Percentiles rank a stretch among this genome's conserved stretches.
Evolutionary conservation across 169 alveolate species (phyloP).

Genomic region (Plasmodium gonderi): DNA sequence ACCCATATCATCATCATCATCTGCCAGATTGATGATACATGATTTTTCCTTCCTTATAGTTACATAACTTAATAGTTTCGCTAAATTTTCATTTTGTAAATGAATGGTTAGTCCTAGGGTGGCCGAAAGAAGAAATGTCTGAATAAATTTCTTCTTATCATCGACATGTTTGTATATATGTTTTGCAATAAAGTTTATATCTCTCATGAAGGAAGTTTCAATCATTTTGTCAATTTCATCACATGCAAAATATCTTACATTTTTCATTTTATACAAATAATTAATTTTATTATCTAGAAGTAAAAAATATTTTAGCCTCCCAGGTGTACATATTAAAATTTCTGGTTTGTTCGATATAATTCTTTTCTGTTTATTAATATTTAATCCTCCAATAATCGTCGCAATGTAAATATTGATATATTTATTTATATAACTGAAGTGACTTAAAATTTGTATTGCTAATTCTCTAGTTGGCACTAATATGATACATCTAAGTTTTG

Average conservation of each 20-base stretch:
- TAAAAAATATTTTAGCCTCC: slow-evolving; percentile 77
- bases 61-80: slow-evolving; percentile 39
- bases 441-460: slow-evolving; percentile 79
- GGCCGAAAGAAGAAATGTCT: slow-evolving; percentile 68
- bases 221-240: slow-evolving; percentile 74
- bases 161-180: slow-evolving; percentile 51
- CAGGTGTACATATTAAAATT: slow-evolving; percentile 84
- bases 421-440: slow-evolving; percentile 46
- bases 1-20: not conserved
- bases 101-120: slow-evolving; percentile 53
- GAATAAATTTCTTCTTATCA: slow-evolving; percentile 40
- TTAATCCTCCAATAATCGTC: slow-evolving; percentile 62
- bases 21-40: slow-evolving; percentile 9
- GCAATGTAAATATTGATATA: slow-evolving; percentile 59
- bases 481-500: slow-evolving; percentile 77
- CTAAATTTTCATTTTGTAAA: slow-evolving; percentile 47
- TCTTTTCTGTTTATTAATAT: slow-evolving; percentile 55
- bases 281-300: slow-evolving; percentile 43
- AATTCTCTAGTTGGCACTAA: slow-evolving; percentile 86
- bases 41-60: slow-evolving; percentile 57
- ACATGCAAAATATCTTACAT: slow-evolving; percentile 69
- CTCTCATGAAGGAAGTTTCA: slow-evolving; percentile 64
- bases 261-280: slow-evolving; percentile 41
- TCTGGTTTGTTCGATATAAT: slow-evolving; percentile 76
- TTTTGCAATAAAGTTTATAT: slow-evolving; percentile 55